Conservation (phyloP, 345 rosid species). For the Bruguiera parviflora region DNA sequence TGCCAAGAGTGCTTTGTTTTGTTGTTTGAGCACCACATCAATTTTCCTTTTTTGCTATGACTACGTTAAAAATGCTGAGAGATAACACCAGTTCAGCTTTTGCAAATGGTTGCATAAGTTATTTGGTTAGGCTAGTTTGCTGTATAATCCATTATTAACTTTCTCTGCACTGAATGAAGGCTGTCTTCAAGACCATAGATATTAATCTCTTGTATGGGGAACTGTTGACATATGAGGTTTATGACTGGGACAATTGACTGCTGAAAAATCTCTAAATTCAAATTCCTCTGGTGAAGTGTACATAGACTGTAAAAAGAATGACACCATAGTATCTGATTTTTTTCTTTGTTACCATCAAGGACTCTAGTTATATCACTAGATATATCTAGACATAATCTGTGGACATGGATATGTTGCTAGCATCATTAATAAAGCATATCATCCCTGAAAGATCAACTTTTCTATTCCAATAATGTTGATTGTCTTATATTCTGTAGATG, state of each 20-base stretch:
- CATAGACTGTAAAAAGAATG: background rate
- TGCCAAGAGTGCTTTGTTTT: background rate
- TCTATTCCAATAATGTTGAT: background rate
- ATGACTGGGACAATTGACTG: too few species aligned
- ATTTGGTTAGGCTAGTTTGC: constrained; percentile 1
- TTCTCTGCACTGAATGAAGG: too few species aligned
- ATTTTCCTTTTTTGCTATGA: background rate
- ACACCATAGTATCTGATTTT: background rate
- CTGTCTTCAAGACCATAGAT: too few species aligned
- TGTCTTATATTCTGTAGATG: constrained; percentile 24
- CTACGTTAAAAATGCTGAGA: background rate
- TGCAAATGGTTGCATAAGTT: background rate
- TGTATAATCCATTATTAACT: background rate
- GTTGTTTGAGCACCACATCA: background rate
- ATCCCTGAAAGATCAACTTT: background rate
- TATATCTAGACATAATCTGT: background rate
- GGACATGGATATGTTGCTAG: background rate
- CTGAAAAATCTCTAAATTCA: too few species aligned
- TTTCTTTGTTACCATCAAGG: background rate
- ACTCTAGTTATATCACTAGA: background rate
- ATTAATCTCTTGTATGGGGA: too few species aligned
- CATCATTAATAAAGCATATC: background rate
- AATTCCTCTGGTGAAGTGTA: too few species aligned
- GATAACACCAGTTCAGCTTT: background rate
- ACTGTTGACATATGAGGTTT: too few species aligned